Conservation (phyloP, 2,329 filamentous ascomycete species). For the Leptographium procerum region DNA sequence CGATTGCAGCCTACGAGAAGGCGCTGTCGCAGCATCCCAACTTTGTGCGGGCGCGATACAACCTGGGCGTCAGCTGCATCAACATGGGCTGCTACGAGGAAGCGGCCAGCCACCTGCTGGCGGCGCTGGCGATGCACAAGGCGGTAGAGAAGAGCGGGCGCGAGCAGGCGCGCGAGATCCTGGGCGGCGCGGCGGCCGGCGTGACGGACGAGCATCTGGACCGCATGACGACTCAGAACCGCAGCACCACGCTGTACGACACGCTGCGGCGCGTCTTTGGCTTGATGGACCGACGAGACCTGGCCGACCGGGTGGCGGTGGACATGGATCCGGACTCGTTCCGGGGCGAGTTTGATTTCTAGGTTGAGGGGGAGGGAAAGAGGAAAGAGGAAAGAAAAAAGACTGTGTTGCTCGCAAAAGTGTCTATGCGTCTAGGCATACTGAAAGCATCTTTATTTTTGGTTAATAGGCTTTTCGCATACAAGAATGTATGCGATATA, state of each 20-base stretch:
- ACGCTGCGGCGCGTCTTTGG: constrained; percentile 90
- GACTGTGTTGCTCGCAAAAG: no score
- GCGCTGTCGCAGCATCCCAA: constrained; percentile 84
- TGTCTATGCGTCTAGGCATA: no score
- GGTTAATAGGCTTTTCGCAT: no score
- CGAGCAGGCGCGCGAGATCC: constrained; percentile 71
- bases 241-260: constrained; percentile 93
- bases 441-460: no score
- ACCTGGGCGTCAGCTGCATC: constrained; percentile 91
- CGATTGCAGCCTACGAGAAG: constrained; percentile 91
- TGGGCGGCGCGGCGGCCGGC: constrained; percentile 44
- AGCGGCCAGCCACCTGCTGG: constrained; percentile 83
- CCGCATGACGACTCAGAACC: constrained; percentile 84
- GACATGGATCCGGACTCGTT: constrained; percentile 89
- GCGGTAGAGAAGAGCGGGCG: constrained; percentile 78
- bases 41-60: constrained; percentile 94
- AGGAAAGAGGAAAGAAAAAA: not conserved
- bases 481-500: not conserved
- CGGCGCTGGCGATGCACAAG: constrained; percentile 91
- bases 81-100: constrained; percentile 94
- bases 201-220: constrained; percentile 63
- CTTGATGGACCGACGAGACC: constrained; percentile 82
- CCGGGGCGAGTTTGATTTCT: constrained; percentile 82
- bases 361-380: not conserved
- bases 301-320: constrained; percentile 76